Evolutionary conservation across 2,329 filamentous ascomycete species (phyloP), one percentile per base, ranked within the genome.

Genomic region (Sphaerulina vaccinii): DNA sequence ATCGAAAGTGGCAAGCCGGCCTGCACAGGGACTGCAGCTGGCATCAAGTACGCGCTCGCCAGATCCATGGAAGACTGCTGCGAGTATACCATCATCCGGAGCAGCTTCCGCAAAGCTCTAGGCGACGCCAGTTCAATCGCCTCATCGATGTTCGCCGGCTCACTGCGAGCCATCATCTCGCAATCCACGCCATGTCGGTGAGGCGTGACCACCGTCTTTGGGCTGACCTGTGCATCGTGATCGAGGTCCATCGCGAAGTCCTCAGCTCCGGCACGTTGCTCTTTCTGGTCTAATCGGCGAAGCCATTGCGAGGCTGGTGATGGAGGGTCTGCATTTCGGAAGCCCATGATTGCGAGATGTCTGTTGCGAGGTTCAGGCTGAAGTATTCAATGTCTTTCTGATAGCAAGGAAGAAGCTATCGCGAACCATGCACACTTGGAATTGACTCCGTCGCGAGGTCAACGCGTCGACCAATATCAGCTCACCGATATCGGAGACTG

Each of bases 21-120:
- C 15, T 40, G 36, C 35, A 24, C 23, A n/a, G 36, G 45, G 8
- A 22, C 15, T 4, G 21, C n/a, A 27, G 45, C 35, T 2, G 36
- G 45, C 22, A 48, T 33, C 23, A 54, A 39, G 15, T 19, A 54
- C 2, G 40, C 51, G 8, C 18, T 43, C 11, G 51, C 51, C 23
- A 54, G 19, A 18, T 49, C 46, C 35, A 33, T 27, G 9, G 45
- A 49, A 15, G 33, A 33, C 27, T 47, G 51, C 16, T 49, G 51
- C 1, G 51, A 49, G n/a, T 54, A 44, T 10, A 49, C 51, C 51
- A 54, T 54, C 46, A 49, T 54, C 9, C 51, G 46, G 8, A 54
- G 41, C 15, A 54, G 35, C 11, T 37, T 41, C 18, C 51, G 46
- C n/a, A 54, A 32, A 3, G 46, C 46, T 16, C 46, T 22, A 15